Conservation (phyloP, 2,329 filamentous ascomycete genomes). For the Arthrobotrys musiformis region DNA sequence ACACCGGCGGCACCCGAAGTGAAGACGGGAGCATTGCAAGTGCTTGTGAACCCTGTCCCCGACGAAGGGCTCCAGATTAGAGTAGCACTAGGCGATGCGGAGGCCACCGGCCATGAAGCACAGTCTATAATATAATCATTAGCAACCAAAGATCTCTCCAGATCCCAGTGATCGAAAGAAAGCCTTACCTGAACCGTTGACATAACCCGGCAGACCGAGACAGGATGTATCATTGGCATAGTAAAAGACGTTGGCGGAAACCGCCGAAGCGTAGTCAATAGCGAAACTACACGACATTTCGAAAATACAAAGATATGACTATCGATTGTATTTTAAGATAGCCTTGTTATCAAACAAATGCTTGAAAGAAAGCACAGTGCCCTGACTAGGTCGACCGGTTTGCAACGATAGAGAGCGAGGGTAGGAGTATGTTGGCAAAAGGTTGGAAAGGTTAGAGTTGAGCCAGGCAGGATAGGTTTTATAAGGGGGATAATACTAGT, state of each 20-base stretch:
- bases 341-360: conserved; percentile 15
- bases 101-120: conserved; percentile 23
- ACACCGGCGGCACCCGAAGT: not conserved
- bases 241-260: conserved; percentile 29
- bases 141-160: not conserved
- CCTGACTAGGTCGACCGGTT: not conserved
- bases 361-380: not conserved
- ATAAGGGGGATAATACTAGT: conserved; percentile 19
- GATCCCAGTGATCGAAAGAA: not conserved
- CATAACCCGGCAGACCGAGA: conserved; percentile 39
- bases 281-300: conserved; percentile 44
- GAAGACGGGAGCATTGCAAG: conserved; percentile 23
- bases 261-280: not conserved
- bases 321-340: not conserved
- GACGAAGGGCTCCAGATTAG: conserved; percentile 16
- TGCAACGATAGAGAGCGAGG: not conserved
- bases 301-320: not conserved
- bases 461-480: conserved; percentile 16
- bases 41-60: not conserved
- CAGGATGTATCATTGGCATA: conserved; percentile 15
- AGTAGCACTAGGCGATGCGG: not conserved
- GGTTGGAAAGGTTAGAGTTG: not conserved
- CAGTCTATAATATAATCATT: conserved; percentile 31
- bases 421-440: conserved; percentile 30
- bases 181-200: conserved; percentile 39